Conservation (phyloP, 805 yeast species). For the Candida argentea region DNA sequence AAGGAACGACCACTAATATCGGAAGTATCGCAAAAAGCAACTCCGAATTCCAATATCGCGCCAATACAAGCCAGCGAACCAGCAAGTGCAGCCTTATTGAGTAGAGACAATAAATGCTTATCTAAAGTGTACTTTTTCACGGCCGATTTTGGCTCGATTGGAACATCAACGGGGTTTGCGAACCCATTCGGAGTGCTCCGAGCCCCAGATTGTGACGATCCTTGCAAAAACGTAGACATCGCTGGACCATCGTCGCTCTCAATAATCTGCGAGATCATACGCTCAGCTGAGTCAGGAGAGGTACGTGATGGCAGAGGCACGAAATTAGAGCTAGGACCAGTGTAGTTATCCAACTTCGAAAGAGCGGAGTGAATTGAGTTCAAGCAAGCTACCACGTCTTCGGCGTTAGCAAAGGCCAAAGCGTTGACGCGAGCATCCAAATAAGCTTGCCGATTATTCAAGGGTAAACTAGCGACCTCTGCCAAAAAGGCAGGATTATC, state of each 20-base stretch:
- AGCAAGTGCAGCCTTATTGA: conserved; percentile 55
- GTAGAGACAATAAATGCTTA: conserved; percentile 47
- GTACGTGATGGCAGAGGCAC: too few species aligned
- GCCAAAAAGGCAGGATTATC: conserved; percentile 2
- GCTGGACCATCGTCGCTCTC: too few species aligned
- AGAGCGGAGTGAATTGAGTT: conserved; percentile 41
- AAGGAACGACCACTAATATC: conserved; percentile 80
- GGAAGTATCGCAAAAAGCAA: conserved; percentile 38
- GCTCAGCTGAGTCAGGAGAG: too few species aligned
- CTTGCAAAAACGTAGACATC: too few species aligned
- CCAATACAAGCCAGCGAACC: conserved; percentile 50
- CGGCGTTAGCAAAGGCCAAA: conserved; percentile 67
- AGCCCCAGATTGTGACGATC: too few species aligned
- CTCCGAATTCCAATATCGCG: conserved; percentile 32
- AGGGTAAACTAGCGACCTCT: conserved; percentile 3
- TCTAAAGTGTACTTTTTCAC: too few species aligned
- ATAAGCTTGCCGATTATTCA: conserved; percentile 28
- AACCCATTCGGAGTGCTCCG: too few species aligned
- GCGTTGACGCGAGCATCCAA: conserved; percentile 61
- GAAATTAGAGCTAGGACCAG: too few species aligned
- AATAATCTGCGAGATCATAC: too few species aligned
- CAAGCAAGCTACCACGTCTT: conserved; percentile 46
- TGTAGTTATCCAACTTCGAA: conserved; percentile 39
- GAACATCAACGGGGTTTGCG: too few species aligned
- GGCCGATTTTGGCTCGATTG: too few species aligned